phyloP scores from a whole-genome alignment of 148 eudicot genomes.

The Rhododendron williamsianum region DNA sequence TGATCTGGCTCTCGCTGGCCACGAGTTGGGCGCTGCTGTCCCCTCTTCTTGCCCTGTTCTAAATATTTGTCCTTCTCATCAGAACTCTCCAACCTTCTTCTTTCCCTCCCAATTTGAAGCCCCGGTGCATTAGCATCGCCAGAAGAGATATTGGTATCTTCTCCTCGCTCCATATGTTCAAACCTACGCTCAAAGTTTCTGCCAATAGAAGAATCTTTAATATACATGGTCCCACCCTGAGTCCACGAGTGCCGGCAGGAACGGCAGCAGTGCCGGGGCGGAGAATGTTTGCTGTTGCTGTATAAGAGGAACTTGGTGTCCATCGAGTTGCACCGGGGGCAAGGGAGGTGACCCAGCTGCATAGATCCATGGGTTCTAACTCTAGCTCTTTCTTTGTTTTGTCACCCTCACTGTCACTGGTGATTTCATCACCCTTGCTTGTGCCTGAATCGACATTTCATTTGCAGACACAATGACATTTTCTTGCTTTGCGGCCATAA shows the following conservation, averaged over 20 bases:
- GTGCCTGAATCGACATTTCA: slow-evolving; percentile 12
- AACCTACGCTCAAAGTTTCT: slow-evolving; percentile 12
- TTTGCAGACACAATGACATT: slow-evolving; percentile 8
- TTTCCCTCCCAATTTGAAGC: slow-evolving; percentile 10
- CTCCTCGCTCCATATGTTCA: slow-evolving; percentile 10
- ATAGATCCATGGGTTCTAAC: background rate
- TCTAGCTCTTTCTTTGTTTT: slow-evolving; percentile 7
- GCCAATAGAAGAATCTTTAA: slow-evolving; percentile 13
- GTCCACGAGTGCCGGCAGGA: background rate
- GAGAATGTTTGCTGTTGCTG: background rate
- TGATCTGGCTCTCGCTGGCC: background rate
- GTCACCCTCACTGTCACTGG: background rate
- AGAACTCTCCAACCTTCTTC: slow-evolving; percentile 10
- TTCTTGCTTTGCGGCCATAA: slow-evolving; percentile 14
- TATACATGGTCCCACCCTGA: background rate
- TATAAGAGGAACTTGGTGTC: background rate
- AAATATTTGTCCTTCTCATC: background rate
- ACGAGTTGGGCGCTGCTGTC: background rate
- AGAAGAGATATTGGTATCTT: slow-evolving; percentile 12
- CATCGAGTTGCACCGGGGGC: background rate
- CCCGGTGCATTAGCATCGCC: background rate
- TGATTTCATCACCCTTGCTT: background rate
- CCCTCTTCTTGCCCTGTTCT: background rate
- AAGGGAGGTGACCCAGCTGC: slow-evolving; percentile 22
- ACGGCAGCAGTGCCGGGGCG: background rate